A percentile compares a stretch with the other conserved stretches of the same genome.
Evolutionary conservation across 177 flowering plant genomes (phyloP).

Genomic region (Vitis hybrid): DNA sequence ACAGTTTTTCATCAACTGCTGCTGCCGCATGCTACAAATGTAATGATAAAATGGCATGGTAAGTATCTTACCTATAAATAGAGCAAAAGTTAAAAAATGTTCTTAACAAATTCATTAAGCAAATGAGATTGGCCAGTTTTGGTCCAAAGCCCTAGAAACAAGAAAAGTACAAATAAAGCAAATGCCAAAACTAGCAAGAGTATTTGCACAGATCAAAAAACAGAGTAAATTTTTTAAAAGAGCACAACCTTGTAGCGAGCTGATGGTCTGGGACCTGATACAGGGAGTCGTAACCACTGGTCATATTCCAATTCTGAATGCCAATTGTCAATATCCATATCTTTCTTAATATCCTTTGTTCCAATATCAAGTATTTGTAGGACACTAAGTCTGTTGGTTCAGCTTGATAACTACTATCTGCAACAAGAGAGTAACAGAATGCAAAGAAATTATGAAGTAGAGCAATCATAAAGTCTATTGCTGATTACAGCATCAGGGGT

Average conservation of each 20-base stretch:
- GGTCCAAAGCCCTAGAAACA: background rate
- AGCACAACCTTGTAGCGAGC: constrained; percentile 84
- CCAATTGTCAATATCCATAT: constrained; percentile 40
- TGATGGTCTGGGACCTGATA: constrained; percentile 63
- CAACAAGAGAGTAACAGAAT: too few species aligned
- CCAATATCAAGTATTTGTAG: constrained; percentile 24
- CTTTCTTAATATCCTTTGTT: constrained; percentile 28
- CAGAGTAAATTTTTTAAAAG: background rate
- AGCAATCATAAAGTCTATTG: too few species aligned
- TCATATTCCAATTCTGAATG: constrained; percentile 48
- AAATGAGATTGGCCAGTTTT: background rate
- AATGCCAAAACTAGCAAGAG: background rate
- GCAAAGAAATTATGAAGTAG: too few species aligned
- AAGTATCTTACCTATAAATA: background rate
- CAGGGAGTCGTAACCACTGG: constrained; percentile 69
- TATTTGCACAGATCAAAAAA: too few species aligned
- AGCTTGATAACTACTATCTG: too few species aligned
- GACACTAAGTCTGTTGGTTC: background rate
- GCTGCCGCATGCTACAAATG: constrained; percentile 77
- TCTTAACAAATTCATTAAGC: background rate
- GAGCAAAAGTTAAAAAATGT: background rate
- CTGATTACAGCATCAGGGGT: too few species aligned
- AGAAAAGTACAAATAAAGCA: background rate
- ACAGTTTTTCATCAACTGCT: constrained; percentile 64
- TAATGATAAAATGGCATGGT: background rate